phyloP scores from a whole-genome alignment of 805 yeast genomes.

The Kregervanrija pseudodelftensis region DNA sequence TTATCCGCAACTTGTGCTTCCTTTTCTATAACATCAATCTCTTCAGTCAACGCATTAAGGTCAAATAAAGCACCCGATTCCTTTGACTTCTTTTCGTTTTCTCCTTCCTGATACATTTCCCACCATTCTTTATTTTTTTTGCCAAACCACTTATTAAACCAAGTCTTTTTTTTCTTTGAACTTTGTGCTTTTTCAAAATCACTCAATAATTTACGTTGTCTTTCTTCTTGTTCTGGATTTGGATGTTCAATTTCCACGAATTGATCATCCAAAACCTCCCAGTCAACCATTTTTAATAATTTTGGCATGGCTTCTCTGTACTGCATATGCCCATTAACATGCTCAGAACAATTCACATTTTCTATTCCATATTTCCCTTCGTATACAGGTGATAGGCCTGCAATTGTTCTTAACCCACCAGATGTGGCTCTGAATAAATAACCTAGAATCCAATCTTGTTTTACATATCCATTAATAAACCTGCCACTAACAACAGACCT shows the following conservation, averaged over 20 bases:
- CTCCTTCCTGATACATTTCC: constrained; percentile 41
- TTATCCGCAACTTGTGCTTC: constrained; percentile 23
- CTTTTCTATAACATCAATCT: constrained; percentile 38
- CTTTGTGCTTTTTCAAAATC: constrained; percentile 56
- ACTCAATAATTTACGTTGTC: constrained; percentile 70
- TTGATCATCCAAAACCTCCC: constrained; percentile 83
- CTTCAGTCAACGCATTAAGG: constrained; percentile 35
- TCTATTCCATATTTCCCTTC: constrained; percentile 42
- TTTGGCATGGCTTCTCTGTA: constrained; percentile 91
- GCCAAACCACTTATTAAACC: constrained; percentile 38
- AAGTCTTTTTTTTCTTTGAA: constrained; percentile 30
- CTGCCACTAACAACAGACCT: constrained; percentile 84
- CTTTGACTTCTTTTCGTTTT: constrained; percentile 23
- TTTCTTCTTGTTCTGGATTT: constrained; percentile 77
- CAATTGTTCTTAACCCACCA: constrained; percentile 88
- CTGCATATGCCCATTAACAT: constrained; percentile 95
- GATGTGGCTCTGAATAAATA: constrained; percentile 92
- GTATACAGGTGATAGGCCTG: constrained; percentile 78
- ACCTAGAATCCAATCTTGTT: constrained; percentile 93
- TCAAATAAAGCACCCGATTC: constrained; percentile 33
- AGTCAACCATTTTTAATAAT: constrained; percentile 57
- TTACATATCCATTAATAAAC: constrained; percentile 84
- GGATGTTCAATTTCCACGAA: constrained; percentile 95
- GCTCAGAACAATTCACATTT: constrained; percentile 79
- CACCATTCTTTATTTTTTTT: constrained; percentile 49